A percentile compares a stretch with the other conserved stretches of the same genome.
These are phyloP conservation scores for Heterobasidion occidentale DNA, from an alignment of 1,284 basidiomycete genomes.

Conservation along the genomic window DNA sequence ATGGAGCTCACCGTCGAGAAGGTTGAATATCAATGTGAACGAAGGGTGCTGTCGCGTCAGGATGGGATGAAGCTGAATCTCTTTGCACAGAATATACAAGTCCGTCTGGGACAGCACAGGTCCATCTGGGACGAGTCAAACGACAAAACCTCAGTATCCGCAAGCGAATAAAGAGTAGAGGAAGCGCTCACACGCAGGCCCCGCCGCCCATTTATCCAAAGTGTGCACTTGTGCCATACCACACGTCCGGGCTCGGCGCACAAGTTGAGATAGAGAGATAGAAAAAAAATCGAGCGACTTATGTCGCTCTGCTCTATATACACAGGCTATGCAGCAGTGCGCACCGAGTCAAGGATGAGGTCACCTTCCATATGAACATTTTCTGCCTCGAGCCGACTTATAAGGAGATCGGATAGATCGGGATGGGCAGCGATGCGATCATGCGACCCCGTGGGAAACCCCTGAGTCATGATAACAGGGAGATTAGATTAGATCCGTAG, in stretches of 20 bases:
- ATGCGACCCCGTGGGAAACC: too few relatives aligned
- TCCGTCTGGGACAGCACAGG: constrained; percentile 70
- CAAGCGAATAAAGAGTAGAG: background rate
- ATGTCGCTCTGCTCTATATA: too few relatives aligned
- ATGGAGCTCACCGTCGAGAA: constrained; percentile 48
- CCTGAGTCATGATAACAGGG: background rate
- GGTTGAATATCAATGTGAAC: constrained; percentile 67
- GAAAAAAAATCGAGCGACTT: too few relatives aligned
- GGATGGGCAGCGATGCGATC: background rate
- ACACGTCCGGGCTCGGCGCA: background rate
- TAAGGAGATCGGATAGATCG: background rate
- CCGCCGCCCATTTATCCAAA: constrained; percentile 16
- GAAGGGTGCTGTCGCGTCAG: constrained; percentile 37
- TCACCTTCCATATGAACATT: background rate
- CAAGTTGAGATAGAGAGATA: too few relatives aligned
- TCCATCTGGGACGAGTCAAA: constrained; percentile 43
- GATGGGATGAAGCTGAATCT: constrained; percentile 66
- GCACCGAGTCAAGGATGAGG: background rate
- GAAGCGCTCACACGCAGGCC: constrained; percentile 12
- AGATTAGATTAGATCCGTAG: constrained; percentile 9
- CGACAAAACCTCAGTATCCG: background rate
- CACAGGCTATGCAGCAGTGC: background rate
- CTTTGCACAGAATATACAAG: constrained; percentile 60
- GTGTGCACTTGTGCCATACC: constrained; percentile 5
- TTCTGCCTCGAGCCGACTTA: constrained; percentile 1